Evolutionary conservation across 768 basidiomycete genomes (phyloP), one percentile per base, ranked within the genome.

Genomic region (Xerocomellus amylosporus): DNA sequence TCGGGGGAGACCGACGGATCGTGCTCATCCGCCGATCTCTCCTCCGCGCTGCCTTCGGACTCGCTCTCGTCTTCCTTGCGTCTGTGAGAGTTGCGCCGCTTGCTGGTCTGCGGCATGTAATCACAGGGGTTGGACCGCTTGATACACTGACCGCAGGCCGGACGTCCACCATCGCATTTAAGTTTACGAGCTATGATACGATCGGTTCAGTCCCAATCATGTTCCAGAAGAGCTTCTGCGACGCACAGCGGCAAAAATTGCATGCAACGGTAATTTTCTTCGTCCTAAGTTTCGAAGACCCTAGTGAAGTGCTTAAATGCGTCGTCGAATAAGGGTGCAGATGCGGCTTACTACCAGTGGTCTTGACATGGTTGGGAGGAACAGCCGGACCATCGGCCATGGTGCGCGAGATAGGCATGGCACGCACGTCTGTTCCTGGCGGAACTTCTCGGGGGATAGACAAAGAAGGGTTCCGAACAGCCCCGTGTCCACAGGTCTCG

Each of bases 251-350:
- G 75, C 90, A 93, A 70, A 93, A 93, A 71, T 93, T 91, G 75
- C 90, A 93, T 37, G 90, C 90, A 42, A 92, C 89, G 20, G 87
- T 90, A 50, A 92, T 92, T 73, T 93, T 91, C 77, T 90, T 91
- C 50, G 85, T 82, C 53, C 88, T 80, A 60, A 82, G 82, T 60
- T 86, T 86, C 58, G 77, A 77, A 33, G 83, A 80, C 67, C 78
- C 84, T 84, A 61, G 51, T 54, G 37, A 53, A 55, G 45, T 34
- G 64, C 33, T 60, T 55, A 58, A 60, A 60, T 53, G 53, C 36
- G 46, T 53, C 44, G 45, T 49, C 54, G 33, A 42, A 36, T n/a
- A 34, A 58, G 28, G 49, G 40, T 34, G 42, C n/a, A 54, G 45
- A 49, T 12, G 53, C 56, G 60, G 49, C 77, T 73, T 60, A 79